Base-by-base conservation (phyloP, 228 moss, liverwort and hornwort genomes). In the Sphagnum magellanicum region DNA sequence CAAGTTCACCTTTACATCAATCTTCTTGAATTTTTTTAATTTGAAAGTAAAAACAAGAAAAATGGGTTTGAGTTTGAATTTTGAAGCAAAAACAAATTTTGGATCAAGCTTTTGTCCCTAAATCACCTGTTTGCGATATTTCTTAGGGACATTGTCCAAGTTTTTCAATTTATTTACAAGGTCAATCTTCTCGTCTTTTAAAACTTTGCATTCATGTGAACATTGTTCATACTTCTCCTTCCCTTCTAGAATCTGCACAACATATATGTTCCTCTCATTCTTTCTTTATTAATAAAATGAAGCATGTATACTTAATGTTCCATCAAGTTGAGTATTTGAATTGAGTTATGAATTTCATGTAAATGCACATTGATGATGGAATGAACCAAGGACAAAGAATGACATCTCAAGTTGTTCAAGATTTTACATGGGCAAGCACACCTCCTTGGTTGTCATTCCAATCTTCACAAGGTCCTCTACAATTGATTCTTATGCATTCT, bases 371-470 rank as follows among this genome's bases (percentile, higher is more conserved):
- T 32, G 32, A 32, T 32, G 32, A 32, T 32, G 32, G 32, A 32
- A 32, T 32, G 32, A 32, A 32, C 32, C 1, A 32, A 32, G 3
- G 32, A 32, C 32, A 32, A 32, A 32, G 32, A 32, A 32, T 32
- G 1, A 55, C 67, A 13, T 4, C 10, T 60, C 49, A 0, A 67
- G 72, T 58, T 68, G 53, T 48, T 57, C 68, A 68, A 49, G 57
- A 68, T 68, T 32, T 68, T 68, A 68, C 68, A 67, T 67, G 67
- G 52, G 51, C 8, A 16, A 67, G 67, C 58, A 74, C 81, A 84
- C 84, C 81, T 84, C 76, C 76, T 74, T 71, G 76, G 71, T 76
- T n/a, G 60, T 11, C 66, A 75, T 71, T 57, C 59, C 72, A 0
- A 78, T 69, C 65, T 76, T 81, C 10, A 52, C 50, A 51, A 59